Evolutionary conservation across 2,329 filamentous ascomycete species (phyloP), one percentile per base, ranked within the genome.

Genomic region (Clonostachys byssicola): DNA sequence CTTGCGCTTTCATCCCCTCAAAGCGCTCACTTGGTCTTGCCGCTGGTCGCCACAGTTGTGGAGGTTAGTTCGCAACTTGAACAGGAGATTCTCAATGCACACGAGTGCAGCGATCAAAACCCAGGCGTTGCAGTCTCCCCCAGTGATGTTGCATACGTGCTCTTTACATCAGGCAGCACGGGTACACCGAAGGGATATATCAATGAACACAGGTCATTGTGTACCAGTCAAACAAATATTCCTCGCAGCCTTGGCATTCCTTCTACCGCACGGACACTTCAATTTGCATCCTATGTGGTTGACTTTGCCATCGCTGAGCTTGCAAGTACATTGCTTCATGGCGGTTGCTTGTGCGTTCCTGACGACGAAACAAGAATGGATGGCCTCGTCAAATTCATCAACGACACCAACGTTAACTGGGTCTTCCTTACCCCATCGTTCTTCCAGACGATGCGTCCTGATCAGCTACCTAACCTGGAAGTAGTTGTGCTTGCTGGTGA

Each of bases 121-220:
- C 43, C 48, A 12, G 54, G 14, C 30, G 38, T 40, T 18, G 12
- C 34, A 6, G 53, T 52, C 17, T 41, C 44, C 20, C 43, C 57
- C 46, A 86, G 90, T 52, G 77, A 84, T 40, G 74, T 92, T 17
- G 82, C 85, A 17, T 92, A 92, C 60, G 86, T 92, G n/a, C 86
- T 86, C 2, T 91, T 90, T 64, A 89, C 86, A 1, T 89, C 85
- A 5, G 87, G 87, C 35, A 89, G 87, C 0, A 91, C 87, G 1
- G 87, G 87, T 54, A 83, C 81, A 52, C 87, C 87, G 16, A 91
- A 91, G 65, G 87, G 87, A 46, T 92, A 92, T 59, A 86, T 85
- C 46, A 92, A 92, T 60, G 84, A 87, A 3, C 88, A 92, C 62
- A 75, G 80, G 56, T 88, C 88, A 8, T n/a, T 39, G 7, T 39